Conservation (phyloP, 2,329 filamentous ascomycete species). For the Aureobasidium leucospermi region DNA sequence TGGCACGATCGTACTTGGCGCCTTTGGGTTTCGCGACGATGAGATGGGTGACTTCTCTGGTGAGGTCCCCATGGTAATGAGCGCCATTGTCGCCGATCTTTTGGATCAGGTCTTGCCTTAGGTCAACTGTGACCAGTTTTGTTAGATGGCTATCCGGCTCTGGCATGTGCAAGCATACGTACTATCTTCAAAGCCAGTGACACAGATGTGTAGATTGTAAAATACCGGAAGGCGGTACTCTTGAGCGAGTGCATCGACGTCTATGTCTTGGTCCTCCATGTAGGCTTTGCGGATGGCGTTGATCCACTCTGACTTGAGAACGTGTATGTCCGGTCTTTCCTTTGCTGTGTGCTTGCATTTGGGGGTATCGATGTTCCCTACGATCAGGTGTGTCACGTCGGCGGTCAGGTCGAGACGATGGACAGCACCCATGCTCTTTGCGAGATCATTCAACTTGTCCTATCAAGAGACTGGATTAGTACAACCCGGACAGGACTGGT, state of each 20-base stretch:
- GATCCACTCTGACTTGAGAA: constrained; percentile 78
- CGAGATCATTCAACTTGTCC: constrained; percentile 44
- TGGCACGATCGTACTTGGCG: constrained; percentile 85
- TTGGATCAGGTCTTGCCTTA: constrained; percentile 64
- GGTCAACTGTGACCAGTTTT: constrained; percentile 40
- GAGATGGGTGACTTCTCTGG: constrained; percentile 77
- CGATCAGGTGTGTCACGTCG: constrained; percentile 89
- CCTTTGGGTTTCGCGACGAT: constrained; percentile 73
- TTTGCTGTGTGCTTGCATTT: constrained; percentile 96
- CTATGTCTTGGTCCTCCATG: constrained; percentile 69
- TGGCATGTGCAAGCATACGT: constrained; percentile 20
- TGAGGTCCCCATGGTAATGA: constrained; percentile 81
- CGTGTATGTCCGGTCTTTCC: constrained; percentile 76
- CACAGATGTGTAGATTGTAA: constrained; percentile 54
- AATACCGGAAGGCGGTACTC: constrained; percentile 59
- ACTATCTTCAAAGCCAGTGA: constrained; percentile 65
- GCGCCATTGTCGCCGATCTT: constrained; percentile 65
- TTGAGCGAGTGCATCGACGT: constrained; percentile 62
- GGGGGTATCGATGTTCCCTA: constrained; percentile 78
- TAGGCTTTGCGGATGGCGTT: constrained; percentile 71
- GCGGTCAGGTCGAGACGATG: constrained; percentile 92
- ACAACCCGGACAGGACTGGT: not conserved
- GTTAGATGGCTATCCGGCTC: not conserved
- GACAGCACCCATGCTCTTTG: constrained; percentile 73
- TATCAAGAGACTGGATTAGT: not conserved